Conservation (phyloP, 768 basidiomycete species). For the Artomyces pyxidatus region DNA sequence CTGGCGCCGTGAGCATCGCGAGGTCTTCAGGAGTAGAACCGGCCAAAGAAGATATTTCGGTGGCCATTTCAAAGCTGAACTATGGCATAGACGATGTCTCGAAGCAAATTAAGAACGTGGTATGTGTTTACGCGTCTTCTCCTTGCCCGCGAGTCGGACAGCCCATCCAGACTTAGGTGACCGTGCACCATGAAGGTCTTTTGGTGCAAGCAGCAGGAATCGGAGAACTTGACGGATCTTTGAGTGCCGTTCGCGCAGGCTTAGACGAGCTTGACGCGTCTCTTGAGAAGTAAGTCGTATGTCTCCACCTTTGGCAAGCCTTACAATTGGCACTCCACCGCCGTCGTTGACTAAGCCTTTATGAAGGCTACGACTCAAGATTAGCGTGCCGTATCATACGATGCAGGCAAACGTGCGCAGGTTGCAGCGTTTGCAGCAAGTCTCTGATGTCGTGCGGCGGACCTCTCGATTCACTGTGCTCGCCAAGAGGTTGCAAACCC, state of each 20-base stretch:
- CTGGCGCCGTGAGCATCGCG: conserved; percentile 19
- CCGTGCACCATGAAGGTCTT: conserved; percentile 73
- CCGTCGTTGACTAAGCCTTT: too few species aligned
- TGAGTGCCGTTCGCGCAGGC: conserved; percentile 59
- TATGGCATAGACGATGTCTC: conserved; percentile 87
- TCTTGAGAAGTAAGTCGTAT: conserved; percentile 57
- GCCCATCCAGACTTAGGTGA: conserved; percentile 44
- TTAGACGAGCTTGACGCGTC: conserved; percentile 68
- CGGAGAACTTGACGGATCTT: conserved; percentile 58
- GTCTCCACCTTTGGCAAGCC: background rate
- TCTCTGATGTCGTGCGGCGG: conserved; percentile 77
- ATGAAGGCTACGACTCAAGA: conserved; percentile 72
- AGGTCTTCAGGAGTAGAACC: conserved; percentile 40
- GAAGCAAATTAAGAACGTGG: conserved; percentile 81
- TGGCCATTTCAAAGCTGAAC: conserved; percentile 82
- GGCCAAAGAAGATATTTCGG: conserved; percentile 79
- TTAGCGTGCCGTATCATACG: conserved; percentile 74
- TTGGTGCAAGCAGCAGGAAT: conserved; percentile 77
- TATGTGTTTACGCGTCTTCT: conserved; percentile 29
- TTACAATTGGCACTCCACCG: background rate
- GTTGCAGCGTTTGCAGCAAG: conserved; percentile 73
- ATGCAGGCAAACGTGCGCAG: conserved; percentile 64
- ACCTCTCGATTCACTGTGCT: conserved; percentile 81
- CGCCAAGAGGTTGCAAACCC: conserved; percentile 71
- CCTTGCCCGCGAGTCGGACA: background rate